phyloP scores from a whole-genome alignment of 345 rosid genomes.

The Populus ilicifolia region DNA sequence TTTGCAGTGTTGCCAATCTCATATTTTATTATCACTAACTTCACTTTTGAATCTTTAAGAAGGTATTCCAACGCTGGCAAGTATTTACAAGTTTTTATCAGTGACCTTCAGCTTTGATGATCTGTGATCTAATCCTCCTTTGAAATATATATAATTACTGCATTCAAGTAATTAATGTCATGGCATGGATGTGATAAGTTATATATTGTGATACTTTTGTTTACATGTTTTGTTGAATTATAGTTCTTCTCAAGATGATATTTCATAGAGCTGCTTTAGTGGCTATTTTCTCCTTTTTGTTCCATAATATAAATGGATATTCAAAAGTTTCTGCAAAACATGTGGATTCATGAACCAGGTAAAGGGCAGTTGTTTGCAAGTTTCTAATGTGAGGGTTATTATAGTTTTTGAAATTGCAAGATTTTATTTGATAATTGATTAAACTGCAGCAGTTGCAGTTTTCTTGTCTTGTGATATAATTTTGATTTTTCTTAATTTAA shows the following conservation, averaged over 20 bases:
- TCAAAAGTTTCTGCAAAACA: background rate
- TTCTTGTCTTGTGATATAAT: background rate
- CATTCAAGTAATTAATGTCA: background rate
- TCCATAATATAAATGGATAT: background rate
- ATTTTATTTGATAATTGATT: no score
- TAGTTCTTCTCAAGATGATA: background rate
- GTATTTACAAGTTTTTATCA: no score
- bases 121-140: background rate
- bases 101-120: conserved; percentile 1
- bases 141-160: background rate
- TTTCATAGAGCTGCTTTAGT: background rate
- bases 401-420: no score
- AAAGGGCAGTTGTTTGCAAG: no score
- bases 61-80: no score
- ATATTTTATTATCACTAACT: background rate
- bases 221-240: background rate
- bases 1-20: background rate
- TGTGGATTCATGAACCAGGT: no score
- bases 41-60: background rate
- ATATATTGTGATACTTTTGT: background rate
- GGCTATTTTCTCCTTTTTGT: background rate
- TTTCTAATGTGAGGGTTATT: no score
- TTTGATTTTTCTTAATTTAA: conserved; percentile 13
- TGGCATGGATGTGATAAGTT: background rate
- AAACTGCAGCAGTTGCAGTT: background rate